phyloP scores from a whole-genome alignment of 345 rosid species.

The Euphorbia peplus region DNA sequence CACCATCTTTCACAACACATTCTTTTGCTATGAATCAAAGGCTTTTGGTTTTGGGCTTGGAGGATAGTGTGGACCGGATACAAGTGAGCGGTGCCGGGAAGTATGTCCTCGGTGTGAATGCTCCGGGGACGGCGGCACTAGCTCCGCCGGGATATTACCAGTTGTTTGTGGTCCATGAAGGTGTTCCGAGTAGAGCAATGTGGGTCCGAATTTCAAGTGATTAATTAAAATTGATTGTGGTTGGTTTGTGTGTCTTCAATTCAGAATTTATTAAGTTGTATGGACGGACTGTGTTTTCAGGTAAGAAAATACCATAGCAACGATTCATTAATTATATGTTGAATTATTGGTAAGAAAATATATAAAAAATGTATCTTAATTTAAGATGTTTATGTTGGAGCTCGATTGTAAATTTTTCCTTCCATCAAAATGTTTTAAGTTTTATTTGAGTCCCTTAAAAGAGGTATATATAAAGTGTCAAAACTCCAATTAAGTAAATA shows the following conservation, averaged over 20 bases:
- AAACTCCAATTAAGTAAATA: too few relatives aligned
- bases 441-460: too few relatives aligned
- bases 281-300: background rate
- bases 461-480: too few relatives aligned
- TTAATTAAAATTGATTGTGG: background rate
- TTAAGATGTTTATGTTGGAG: too few relatives aligned
- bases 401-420: too few relatives aligned
- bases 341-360: too few relatives aligned
- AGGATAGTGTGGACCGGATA: background rate
- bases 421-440: too few relatives aligned
- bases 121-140: constrained; percentile 31
- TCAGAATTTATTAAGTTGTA: background rate
- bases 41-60: constrained; percentile 26
- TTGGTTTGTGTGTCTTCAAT: constrained; percentile 1
- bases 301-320: background rate
- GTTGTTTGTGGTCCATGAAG: constrained; percentile 33
- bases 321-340: background rate
- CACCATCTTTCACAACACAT: constrained; percentile 50
- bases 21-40: constrained; percentile 48
- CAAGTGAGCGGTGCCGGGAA: constrained; percentile 3
- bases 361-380: too few relatives aligned
- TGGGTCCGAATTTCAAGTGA: constrained; percentile 35
- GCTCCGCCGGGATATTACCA: constrained; percentile 45
- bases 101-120: constrained; percentile 8
- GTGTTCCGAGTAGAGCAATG: constrained; percentile 34